These are phyloP conservation scores for Apodospora peruviana DNA, from an alignment of 495 filamentous ascomycete genomes.

Conservation along the genomic window DNA sequence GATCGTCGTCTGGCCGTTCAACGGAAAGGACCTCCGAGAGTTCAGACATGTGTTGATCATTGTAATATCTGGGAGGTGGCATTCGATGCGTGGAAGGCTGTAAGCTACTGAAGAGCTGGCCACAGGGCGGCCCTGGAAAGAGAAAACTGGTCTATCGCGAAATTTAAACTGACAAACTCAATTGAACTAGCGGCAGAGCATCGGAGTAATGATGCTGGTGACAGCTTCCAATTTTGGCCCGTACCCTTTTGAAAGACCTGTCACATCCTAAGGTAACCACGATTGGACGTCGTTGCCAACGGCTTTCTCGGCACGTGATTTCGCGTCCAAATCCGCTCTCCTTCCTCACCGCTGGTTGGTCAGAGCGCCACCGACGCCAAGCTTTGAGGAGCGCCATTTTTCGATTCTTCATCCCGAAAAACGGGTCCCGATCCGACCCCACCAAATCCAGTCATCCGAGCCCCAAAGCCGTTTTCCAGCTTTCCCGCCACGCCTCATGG, in stretches of 20 bases:
- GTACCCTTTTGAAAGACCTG: no score
- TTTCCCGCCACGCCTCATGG: background rate
- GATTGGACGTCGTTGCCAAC: background rate
- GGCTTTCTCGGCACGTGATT: constrained; percentile 13
- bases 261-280: background rate
- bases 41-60: no score
- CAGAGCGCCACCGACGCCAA: constrained; percentile 1
- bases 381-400: constrained; percentile 10
- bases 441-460: constrained; percentile 4
- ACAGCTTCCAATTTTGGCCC: no score
- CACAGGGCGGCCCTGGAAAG: background rate
- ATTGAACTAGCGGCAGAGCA: no score
- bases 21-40: no score
- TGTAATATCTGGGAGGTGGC: no score
- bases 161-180: no score
- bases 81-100: no score
- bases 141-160: background rate
- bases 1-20: no score
- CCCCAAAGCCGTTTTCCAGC: background rate
- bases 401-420: background rate
- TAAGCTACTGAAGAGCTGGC: no score
- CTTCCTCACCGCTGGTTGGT: constrained; percentile 2
- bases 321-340: constrained; percentile 13
- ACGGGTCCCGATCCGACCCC: no score
- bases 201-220: no score